Evolutionary conservation across 768 basidiomycete species (phyloP), one percentile per base, ranked within the genome.

Genomic region (Mycena latifolia): DNA sequence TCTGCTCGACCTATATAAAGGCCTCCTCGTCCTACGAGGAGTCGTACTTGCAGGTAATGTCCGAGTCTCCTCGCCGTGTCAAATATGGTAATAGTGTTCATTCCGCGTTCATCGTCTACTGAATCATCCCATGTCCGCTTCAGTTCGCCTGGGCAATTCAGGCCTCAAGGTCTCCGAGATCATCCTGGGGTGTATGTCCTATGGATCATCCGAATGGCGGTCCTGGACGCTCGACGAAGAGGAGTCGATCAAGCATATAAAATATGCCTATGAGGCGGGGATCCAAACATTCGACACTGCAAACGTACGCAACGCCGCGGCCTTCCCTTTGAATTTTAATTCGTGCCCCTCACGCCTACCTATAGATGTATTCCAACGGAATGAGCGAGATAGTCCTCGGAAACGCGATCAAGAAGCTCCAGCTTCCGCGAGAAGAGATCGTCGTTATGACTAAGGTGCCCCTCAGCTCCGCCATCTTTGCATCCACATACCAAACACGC

Each of bases 361-460:
- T n/a, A n/a, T 76, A 82, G 81, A 75, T 79, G 4, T 86, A 86
- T 63, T 80, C 79, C 9, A 80, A 82, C 53, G 84, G 84, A 12
- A 72, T 76, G 51, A 81, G 80, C 3, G 87, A 88, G 67, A 67
- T 78, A 60, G 80, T 87, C 63, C 75, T 86, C 43, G 86, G 86
- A 24, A 81, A 83, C 63, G 85, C 80, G 17, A 79, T 88, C 71
- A 84, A 83, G 68, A 70, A 78, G 68, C 76, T 81, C 59, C 65
- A 81, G 37, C 74, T 85, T 18, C 85, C 85, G 17, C 80, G 88
- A 3, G 84, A 85, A 18, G 79, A 82, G 60, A 78, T 88, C 35
- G 87, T 89, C 43, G 80, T 89, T 28, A 79, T 88, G 75, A 87
- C 88, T 59, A 88, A 88, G 76, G 80, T 82, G 45, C 3, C 31